These are phyloP conservation scores for Stellera chamaejasme DNA, from an alignment of 345 rosid genomes.

Conservation along the genomic window DNA sequence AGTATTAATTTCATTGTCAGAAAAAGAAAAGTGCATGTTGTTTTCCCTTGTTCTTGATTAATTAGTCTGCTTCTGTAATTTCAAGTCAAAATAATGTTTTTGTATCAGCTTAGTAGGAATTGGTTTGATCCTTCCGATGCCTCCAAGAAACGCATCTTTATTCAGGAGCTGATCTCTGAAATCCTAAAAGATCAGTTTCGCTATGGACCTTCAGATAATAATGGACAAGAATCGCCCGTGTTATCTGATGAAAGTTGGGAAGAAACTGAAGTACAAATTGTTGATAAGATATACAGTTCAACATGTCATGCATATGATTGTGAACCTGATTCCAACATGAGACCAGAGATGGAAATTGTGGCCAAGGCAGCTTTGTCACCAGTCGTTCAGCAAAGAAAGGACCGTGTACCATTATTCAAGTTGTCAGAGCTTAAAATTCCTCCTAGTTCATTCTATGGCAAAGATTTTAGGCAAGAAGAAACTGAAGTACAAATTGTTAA, in stretches of 20 bases:
- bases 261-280: slow-evolving; percentile 26
- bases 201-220: slow-evolving; percentile 22
- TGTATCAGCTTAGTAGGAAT: slow-evolving; percentile 55
- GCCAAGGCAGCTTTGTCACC: slow-evolving; percentile 19
- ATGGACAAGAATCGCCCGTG: slow-evolving; percentile 22
- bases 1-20: no score
- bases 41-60: no score
- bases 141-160: slow-evolving; percentile 61
- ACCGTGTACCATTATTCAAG: slow-evolving; percentile 29
- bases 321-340: slow-evolving; percentile 19
- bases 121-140: slow-evolving; percentile 92
- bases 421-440: slow-evolving; percentile 28
- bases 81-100: not conserved
- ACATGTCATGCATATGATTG: slow-evolving; percentile 22
- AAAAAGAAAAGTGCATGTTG: no score
- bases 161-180: slow-evolving; percentile 54
- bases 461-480: slow-evolving; percentile 26
- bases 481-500: slow-evolving; percentile 21
- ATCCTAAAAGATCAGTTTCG: slow-evolving; percentile 37
- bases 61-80: no score
- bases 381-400: slow-evolving; percentile 23
- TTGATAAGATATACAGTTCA: slow-evolving; percentile 26
- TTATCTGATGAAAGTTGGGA: slow-evolving; percentile 24
- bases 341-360: slow-evolving; percentile 26
- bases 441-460: slow-evolving; percentile 18